Evolutionary conservation across 176 grass and related monocot genomes (phyloP), one percentile per base, ranked within the genome.

Genomic region (Carex scoparia): DNA sequence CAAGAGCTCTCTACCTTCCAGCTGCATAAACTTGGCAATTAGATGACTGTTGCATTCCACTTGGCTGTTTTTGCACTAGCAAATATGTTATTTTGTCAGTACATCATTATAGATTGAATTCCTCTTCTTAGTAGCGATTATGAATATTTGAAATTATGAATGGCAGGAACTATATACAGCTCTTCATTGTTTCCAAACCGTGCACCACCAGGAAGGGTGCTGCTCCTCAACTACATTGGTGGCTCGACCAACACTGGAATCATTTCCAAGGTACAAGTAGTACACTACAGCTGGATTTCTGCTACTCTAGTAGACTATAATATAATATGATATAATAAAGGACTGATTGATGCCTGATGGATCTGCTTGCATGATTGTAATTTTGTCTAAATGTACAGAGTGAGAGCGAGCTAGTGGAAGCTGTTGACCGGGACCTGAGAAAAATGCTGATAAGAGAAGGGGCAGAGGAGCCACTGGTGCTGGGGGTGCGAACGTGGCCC

Each of bases 181-280:
- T 99, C 96, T 38, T 89, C 93, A 6, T 90, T 99, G 63, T 94
- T 99, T 88, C 96, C 93, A 12, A 94, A 95, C 65, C 91, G 96
- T 82, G 93, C 91, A 90, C 96, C 93, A 38, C 76, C 86, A 80
- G 96, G 96, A 85, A 95, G 91, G 62, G 91, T 92, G 9, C 68
- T 99, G 84, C 91, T 99, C 40, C 91, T 99, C 74, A 99, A 99
- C 58, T 99, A 95, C 72, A 99, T 99, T 42, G 93, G 96, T 86
- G 96, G 96, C 64, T 86, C 93, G 68, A 95, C 87, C 37, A 99
- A 95, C 74, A 89, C 96, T 84, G 93, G 91, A 69, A 95, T 95
- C 11, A 46, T 95, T 76, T 92, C 89, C 46, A 99, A 99, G 96
- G 96, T 99, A 86, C 3, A 16, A 38, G 54, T 84, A 38, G 54